Evolutionary conservation across 2,329 filamentous ascomycete genomes (phyloP).

Genomic region (Exserohilum turcica): DNA sequence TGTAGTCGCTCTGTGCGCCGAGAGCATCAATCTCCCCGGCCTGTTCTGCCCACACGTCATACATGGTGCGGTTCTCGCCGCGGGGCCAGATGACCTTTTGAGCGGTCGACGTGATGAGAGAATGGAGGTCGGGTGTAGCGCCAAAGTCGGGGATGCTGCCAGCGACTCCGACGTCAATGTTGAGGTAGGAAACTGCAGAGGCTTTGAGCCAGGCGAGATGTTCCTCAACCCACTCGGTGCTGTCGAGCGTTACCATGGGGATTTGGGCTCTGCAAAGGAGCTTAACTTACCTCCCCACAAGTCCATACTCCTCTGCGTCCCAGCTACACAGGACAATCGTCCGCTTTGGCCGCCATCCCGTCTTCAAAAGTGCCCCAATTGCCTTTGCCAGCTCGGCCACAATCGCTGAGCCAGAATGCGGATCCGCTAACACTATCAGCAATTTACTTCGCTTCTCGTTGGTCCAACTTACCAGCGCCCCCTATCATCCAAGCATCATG

Average conservation of each 20-base stretch:
- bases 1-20: slow-evolving; percentile 54
- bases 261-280: neutral
- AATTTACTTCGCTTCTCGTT: neutral
- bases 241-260: slow-evolving; percentile 30
- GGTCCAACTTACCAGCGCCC: slow-evolving; percentile 44
- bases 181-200: slow-evolving; percentile 55
- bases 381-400: slow-evolving; percentile 57
- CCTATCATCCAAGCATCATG: slow-evolving; percentile 61
- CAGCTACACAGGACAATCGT: slow-evolving; percentile 46
- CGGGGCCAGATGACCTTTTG: slow-evolving; percentile 49
- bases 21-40: slow-evolving; percentile 49
- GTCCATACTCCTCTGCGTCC: slow-evolving; percentile 51
- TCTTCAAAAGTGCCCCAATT: slow-evolving; percentile 53
- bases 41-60: slow-evolving; percentile 50
- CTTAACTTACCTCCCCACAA: slow-evolving; percentile 28
- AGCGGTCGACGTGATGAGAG: slow-evolving; percentile 38
- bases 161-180: slow-evolving; percentile 54
- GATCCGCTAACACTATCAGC: slow-evolving; percentile 46
- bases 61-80: slow-evolving; percentile 49
- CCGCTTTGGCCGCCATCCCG: slow-evolving; percentile 55
- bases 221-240: slow-evolving; percentile 56
- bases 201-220: slow-evolving; percentile 53
- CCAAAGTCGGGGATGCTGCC: slow-evolving; percentile 49
- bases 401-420: slow-evolving; percentile 57
- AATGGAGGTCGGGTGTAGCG: slow-evolving; percentile 49